Evolutionary conservation across 2,329 filamentous ascomycete genomes (phyloP).

Genomic region (Pyricularia sp.): DNA sequence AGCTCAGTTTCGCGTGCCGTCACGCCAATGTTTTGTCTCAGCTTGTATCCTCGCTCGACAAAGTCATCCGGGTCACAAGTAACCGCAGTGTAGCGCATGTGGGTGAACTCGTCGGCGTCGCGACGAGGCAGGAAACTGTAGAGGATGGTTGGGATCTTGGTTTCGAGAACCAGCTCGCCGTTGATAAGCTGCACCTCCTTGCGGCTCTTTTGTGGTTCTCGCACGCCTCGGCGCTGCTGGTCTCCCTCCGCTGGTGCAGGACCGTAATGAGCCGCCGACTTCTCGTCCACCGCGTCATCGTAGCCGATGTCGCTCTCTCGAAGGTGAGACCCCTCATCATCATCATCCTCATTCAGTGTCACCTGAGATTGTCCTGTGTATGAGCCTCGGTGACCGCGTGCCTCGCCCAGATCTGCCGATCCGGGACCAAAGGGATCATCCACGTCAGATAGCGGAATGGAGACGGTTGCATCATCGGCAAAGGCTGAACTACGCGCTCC

Average conservation of each 20-base stretch:
- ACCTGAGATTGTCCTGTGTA: constrained; percentile 45
- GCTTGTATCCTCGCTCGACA: constrained; percentile 76
- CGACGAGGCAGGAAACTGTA: constrained; percentile 92
- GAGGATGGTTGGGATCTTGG: constrained; percentile 96
- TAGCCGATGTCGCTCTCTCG: constrained; percentile 7
- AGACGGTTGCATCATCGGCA: constrained; percentile 59
- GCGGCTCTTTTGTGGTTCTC: constrained; percentile 78
- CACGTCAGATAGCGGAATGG: constrained; percentile 54
- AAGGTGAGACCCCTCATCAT: constrained; percentile 17
- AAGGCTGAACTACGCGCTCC: constrained; percentile 38
- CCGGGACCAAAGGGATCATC: constrained; percentile 68
- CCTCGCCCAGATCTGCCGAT: constrained; percentile 39
- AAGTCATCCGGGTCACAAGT: constrained; percentile 97
- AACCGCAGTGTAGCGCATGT: constrained; percentile 98
- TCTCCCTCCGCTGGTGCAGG: constrained; percentile 71
- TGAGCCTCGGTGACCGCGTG: constrained; percentile 47
- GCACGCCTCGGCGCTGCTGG: constrained; percentile 79
- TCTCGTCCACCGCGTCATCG: constrained; percentile 29
- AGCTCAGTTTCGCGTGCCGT: constrained; percentile 86
- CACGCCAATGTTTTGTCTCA: constrained; percentile 80
- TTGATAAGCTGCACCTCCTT: constrained; percentile 97
- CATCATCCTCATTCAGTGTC: constrained; percentile 34
- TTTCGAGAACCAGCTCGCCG: constrained; percentile 93
- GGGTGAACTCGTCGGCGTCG: constrained; percentile 92
- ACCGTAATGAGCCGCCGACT: constrained; percentile 70